These are phyloP conservation scores for Pseudogymnoascus sp. DNA, from an alignment of 2,329 filamentous ascomycete species.

Conservation along the genomic window DNA sequence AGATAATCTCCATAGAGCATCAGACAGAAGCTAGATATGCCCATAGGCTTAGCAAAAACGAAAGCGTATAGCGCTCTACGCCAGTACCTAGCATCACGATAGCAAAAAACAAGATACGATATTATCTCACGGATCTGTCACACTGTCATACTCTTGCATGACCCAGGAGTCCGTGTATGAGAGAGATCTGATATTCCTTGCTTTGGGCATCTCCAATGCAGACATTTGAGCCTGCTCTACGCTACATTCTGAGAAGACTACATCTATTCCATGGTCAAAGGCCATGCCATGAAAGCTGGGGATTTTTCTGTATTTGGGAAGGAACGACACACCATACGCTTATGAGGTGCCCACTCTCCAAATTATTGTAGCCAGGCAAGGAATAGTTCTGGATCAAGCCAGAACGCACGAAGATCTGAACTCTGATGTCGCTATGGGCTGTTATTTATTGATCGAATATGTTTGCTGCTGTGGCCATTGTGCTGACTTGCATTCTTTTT, in stretches of 20 bases:
- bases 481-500: slow-evolving; percentile 12
- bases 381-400: background rate
- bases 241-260: background rate
- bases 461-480: background rate
- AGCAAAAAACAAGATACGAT: slow-evolving; percentile 50
- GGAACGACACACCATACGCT: background rate
- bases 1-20: slow-evolving; percentile 62
- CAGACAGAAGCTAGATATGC: slow-evolving; percentile 28
- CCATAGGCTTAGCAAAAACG: slow-evolving; percentile 41
- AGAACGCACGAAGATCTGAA: background rate
- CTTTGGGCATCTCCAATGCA: background rate
- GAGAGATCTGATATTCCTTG: slow-evolving; percentile 3
- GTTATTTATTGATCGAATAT: background rate
- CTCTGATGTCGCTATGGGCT: background rate
- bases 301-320: background rate
- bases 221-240: background rate
- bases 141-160: slow-evolving; percentile 28
- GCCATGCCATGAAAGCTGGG: background rate
- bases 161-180: slow-evolving; percentile 15
- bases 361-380: background rate
- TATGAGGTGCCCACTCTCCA: background rate
- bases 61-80: slow-evolving; percentile 50
- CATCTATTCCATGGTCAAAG: background rate
- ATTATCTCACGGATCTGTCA: slow-evolving; percentile 28
- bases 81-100: slow-evolving; percentile 69